Conservation (phyloP, 148 eudicot species). For the Nepenthes mirabilis region DNA sequence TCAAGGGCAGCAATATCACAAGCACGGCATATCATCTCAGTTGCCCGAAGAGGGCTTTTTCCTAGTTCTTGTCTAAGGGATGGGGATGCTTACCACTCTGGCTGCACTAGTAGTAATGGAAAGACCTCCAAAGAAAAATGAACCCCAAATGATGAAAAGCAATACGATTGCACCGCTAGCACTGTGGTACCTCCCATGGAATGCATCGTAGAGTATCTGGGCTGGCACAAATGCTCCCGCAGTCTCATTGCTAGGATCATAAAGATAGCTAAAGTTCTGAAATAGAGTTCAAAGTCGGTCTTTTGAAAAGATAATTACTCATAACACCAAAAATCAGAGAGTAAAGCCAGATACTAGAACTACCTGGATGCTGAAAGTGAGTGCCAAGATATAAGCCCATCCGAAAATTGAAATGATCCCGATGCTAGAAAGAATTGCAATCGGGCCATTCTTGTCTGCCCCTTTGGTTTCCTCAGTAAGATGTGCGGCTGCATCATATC, state of each 20-base stretch:
- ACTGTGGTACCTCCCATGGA: constrained; percentile 46
- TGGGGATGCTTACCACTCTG: constrained; percentile 26
- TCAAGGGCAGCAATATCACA: too few relatives aligned
- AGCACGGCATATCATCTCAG: too few relatives aligned
- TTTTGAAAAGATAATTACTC: too few relatives aligned
- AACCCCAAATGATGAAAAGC: constrained; percentile 58
- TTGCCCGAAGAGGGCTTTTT: too few relatives aligned
- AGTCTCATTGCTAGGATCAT: constrained; percentile 44
- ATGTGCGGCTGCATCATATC: constrained; percentile 67
- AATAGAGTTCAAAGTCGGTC: background rate
- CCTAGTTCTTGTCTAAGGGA: too few relatives aligned
- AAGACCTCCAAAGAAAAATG: constrained; percentile 61
- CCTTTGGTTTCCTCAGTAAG: constrained; percentile 63
- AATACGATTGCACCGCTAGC: constrained; percentile 42
- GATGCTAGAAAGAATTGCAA: constrained; percentile 47
- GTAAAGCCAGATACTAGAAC: background rate
- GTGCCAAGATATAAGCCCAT: constrained; percentile 58
- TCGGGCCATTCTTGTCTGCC: constrained; percentile 57
- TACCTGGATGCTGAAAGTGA: constrained; percentile 71
- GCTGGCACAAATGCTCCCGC: constrained; percentile 62
- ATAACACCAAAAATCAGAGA: too few relatives aligned
- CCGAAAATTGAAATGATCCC: constrained; percentile 53
- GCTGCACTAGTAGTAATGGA: constrained; percentile 60
- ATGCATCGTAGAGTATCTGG: constrained; percentile 60
- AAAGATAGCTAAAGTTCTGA: constrained; percentile 38